A percentile compares a stretch with the other conserved stretches of the same genome.
These are phyloP conservation scores for Pseudogymnoascus destructans DNA, from an alignment of 2,329 filamentous ascomycete genomes.

Conservation along the genomic window DNA sequence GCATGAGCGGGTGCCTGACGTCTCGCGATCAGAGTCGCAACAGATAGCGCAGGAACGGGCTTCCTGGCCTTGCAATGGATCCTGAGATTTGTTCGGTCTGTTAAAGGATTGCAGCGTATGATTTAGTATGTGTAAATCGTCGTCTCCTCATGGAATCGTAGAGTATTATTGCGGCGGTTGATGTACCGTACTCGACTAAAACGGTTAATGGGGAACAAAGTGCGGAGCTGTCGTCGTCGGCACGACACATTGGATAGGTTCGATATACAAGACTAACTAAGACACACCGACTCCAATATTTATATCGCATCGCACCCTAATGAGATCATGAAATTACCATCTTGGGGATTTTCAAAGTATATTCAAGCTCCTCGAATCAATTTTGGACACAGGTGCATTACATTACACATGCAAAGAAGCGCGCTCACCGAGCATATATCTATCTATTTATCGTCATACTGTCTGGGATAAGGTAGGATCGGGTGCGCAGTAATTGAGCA, in stretches of 20 bases:
- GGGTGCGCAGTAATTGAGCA: not conserved
- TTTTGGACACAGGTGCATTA: conserved; percentile 29
- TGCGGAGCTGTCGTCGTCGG: conserved; percentile 8
- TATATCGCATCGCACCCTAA: conserved; percentile 12
- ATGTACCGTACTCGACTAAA: conserved; percentile 7
- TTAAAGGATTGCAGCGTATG: not conserved
- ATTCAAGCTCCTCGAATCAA: conserved; percentile 47
- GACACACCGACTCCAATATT: conserved; percentile 17
- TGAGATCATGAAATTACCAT: conserved; percentile 26
- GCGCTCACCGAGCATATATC: conserved; percentile 6
- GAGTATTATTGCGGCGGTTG: conserved; percentile 4
- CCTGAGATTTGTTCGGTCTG: not conserved
- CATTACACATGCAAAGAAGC: conserved; percentile 8
- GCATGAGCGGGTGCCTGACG: conserved; percentile 3
- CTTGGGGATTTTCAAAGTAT: conserved; percentile 41
- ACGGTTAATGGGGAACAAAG: conserved; percentile 7
- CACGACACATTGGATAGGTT: conserved; percentile 3
- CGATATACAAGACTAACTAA: not conserved
- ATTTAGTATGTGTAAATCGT: not conserved
- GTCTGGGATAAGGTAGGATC: not conserved
- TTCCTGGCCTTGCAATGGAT: not conserved
- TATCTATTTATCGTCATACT: conserved; percentile 6
- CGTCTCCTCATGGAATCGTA: not conserved
- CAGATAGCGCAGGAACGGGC: not conserved
- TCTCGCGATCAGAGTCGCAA: conserved; percentile 1